Percentiles rank a stretch among this genome's conserved stretches.
These are phyloP conservation scores for Physcia stellaris DNA, from an alignment of 495 filamentous ascomycete species.

Conservation along the genomic window DNA sequence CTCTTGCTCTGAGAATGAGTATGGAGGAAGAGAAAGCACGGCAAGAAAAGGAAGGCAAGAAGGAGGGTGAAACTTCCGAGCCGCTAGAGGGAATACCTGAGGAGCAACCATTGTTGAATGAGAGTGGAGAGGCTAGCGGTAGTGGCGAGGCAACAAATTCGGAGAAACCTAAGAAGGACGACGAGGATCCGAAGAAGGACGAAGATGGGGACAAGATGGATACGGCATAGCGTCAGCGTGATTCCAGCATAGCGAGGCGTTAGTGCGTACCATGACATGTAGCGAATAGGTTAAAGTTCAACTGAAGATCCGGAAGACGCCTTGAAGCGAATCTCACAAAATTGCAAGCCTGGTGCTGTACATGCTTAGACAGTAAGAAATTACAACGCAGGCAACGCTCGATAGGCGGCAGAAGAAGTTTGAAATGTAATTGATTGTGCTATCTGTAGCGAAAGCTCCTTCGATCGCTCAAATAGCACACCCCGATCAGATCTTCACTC, in stretches of 20 bases:
- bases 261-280: slow-evolving; percentile 4
- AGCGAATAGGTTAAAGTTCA: too few relatives aligned
- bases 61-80: slow-evolving; percentile 54
- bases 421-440: too few relatives aligned
- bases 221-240: slow-evolving; percentile 46
- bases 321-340: too few relatives aligned
- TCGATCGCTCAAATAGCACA: too few relatives aligned
- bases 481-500: too few relatives aligned
- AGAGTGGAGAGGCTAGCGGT: slow-evolving; percentile 54
- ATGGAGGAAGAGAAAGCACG: slow-evolving; percentile 95
- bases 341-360: too few relatives aligned
- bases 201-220: slow-evolving; percentile 79
- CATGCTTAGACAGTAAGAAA: too few relatives aligned
- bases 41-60: slow-evolving; percentile 70
- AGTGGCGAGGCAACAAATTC: slow-evolving; percentile 23
- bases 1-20: slow-evolving; percentile 90
- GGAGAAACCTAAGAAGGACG: slow-evolving; percentile 13
- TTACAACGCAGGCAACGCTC: too few relatives aligned
- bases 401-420: too few relatives aligned
- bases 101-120: slow-evolving; percentile 54
- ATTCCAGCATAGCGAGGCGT: slow-evolving; percentile 12
- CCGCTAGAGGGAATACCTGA: slow-evolving; percentile 72
- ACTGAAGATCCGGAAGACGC: too few relatives aligned
- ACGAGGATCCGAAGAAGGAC: slow-evolving; percentile 42
- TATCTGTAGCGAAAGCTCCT: too few relatives aligned